Percentiles rank a stretch among this genome's conserved stretches.
Evolutionary conservation across 306 rosid genomes (phyloP).

Genomic region (Fragaria iinumae): DNA sequence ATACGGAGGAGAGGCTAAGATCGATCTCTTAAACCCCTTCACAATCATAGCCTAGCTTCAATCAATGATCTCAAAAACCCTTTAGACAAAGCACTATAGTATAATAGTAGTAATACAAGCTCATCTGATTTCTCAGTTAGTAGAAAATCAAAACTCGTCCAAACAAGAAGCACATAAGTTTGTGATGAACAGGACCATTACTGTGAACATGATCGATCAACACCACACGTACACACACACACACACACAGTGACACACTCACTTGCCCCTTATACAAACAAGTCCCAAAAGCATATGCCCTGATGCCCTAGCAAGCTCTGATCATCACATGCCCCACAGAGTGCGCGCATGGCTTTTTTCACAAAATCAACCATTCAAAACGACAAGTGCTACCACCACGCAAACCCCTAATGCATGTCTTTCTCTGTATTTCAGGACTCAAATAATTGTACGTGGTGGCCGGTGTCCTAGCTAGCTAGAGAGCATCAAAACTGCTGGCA

Average conservation of each 20-base stretch:
- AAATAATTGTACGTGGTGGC: background rate
- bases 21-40: too few relatives aligned
- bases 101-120: too few relatives aligned
- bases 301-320: background rate
- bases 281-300: background rate
- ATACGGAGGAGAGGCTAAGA: too few relatives aligned
- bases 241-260: background rate
- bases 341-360: background rate
- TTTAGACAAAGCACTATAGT: background rate
- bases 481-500: background rate
- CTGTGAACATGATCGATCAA: background rate
- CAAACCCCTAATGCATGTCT: background rate
- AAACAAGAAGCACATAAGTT: background rate
- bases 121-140: too few relatives aligned
- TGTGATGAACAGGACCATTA: background rate
- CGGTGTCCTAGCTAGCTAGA: background rate
- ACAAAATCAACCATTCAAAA: background rate
- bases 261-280: background rate
- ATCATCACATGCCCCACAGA: constrained; percentile 4
- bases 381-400: background rate
- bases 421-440: background rate
- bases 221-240: background rate
- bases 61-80: background rate
- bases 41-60: background rate
- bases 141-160: too few relatives aligned